Evolutionary conservation across 176 grass and related monocot genomes (phyloP), one percentile per base, ranked within the genome.

Genomic region (Otatea glauca): DNA sequence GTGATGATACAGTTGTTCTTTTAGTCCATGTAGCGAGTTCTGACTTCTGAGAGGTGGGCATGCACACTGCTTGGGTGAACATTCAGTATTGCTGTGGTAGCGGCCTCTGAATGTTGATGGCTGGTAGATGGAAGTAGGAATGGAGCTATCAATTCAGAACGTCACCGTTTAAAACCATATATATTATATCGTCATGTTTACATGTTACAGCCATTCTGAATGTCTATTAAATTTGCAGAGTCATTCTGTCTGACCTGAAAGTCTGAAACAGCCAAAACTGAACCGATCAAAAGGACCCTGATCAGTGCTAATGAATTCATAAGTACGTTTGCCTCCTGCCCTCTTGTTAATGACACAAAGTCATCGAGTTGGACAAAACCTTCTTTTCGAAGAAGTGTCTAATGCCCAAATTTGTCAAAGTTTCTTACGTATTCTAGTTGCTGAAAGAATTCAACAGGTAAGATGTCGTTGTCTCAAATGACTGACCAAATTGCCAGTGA

Each of bases 341-440:
- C 1, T 21, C 21, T 60, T 83, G 15, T 53, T 63, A 23, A 71
- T 56, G 37, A 6, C n/a, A 71, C 14, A 56, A 48, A 68, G 63
- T 70, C 88, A 89, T 76, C 3, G 17, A 55, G 61, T 43, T 64
- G 74, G 23, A 53, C 71, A 51, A 63, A 49, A 51, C 14, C 70
- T 70, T 81, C 43, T 45, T 65, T 75, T 81, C 54, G 70, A 86
- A 86, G 44, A 48, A 10, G 53, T 43, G 44, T 32, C 70, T 17
- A 37, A 4, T 76, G 72, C 23, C 25, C 65, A 81, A 53, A 47
- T 82, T 86, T 86, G 83, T 86, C 78, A 65, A 90, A 77, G 56
- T 76, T 68, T 56, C 83, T 71, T 53, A 39, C 75, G 9, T 32
- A 61, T 50, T 58, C 72, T 82, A 71, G 56, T 48, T 65, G 25